A percentile compares a stretch with the other conserved stretches of the same genome.
phyloP scores from a whole-genome alignment of 2,329 filamentous ascomycete genomes.

The Trichoderma koningiopsis region DNA sequence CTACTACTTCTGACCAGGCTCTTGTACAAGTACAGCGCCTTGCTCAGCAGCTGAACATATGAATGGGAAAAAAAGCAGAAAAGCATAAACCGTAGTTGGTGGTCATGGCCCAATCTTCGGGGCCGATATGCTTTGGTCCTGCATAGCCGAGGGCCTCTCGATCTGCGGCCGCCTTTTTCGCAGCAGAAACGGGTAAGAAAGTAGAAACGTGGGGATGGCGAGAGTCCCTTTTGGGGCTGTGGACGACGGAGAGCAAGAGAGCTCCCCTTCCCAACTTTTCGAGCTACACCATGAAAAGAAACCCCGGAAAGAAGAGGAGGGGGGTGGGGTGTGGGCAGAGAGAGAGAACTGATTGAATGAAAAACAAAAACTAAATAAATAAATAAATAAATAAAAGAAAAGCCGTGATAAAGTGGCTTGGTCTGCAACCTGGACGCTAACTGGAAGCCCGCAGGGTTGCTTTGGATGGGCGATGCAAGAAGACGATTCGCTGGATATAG shows the following conservation, averaged over 20 bases:
- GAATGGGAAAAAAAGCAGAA: neutral
- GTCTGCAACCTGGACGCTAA: constrained; percentile 26
- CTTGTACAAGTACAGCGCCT: neutral
- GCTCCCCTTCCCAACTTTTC: constrained; percentile 12
- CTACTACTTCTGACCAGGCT: neutral
- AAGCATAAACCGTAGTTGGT: constrained; percentile 19
- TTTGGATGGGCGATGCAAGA: constrained; percentile 18
- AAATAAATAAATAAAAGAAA: too few species aligned
- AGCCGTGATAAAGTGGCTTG: constrained; percentile 5
- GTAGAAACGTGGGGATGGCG: constrained; percentile 36
- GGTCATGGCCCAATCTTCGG: constrained; percentile 4
- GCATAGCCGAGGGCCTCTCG: constrained; percentile 45
- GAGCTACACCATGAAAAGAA: constrained; percentile 21
- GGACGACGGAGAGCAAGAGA: neutral
- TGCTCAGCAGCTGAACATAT: neutral
- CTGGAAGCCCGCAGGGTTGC: constrained; percentile 14
- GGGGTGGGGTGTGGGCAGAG: neutral
- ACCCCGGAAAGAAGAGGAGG: neutral
- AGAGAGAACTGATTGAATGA: neutral
- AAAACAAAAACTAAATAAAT: neutral
- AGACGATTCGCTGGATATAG: constrained; percentile 25
- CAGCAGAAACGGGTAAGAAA: constrained; percentile 28
- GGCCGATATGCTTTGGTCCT: constrained; percentile 34
- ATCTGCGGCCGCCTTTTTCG: constrained; percentile 40
- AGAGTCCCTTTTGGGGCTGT: constrained; percentile 29